phyloP scores from a whole-genome alignment of 208 protist genomes.

The Acanthamoeba castellanii region DNA sequence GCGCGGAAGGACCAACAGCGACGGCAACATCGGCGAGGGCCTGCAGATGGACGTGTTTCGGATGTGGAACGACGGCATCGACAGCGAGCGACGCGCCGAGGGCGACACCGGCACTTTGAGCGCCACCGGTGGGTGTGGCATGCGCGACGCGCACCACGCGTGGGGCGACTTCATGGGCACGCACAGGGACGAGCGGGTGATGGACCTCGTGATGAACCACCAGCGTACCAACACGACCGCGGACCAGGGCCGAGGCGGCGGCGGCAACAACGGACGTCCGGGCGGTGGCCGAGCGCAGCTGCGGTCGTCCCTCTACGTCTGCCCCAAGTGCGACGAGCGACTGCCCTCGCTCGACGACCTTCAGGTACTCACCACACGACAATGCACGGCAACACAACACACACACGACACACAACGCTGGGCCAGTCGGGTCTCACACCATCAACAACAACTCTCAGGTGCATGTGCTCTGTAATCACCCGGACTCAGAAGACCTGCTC shows the following conservation, averaged over 20 bases:
- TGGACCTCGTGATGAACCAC: neutral
- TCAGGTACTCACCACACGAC: neutral
- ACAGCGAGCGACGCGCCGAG: neutral
- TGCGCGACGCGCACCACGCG: neutral
- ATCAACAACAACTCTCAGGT: neutral
- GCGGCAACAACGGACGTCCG: neutral
- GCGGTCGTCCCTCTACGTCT: conserved; percentile 16
- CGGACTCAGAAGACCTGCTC: neutral
- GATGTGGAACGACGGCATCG: neutral
- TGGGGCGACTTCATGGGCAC: conserved; percentile 3
- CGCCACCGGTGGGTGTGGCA: neutral
- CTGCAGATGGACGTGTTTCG: neutral
- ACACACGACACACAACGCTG: too few species aligned
- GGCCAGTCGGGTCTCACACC: too few species aligned
- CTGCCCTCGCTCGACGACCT: neutral
- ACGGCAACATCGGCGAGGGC: neutral
- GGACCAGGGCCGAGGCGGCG: neutral
- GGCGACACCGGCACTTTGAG: neutral
- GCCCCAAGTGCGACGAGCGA: conserved; percentile 15
- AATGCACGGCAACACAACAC: too few species aligned
- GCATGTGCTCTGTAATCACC: neutral
- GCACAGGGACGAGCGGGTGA: neutral
- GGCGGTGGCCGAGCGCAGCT: neutral
- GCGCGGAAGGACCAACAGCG: neutral
- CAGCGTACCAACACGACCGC: neutral